phyloP scores from a whole-genome alignment of 495 filamentous ascomycete genomes.

The Hypoxylon lenormandii region DNA sequence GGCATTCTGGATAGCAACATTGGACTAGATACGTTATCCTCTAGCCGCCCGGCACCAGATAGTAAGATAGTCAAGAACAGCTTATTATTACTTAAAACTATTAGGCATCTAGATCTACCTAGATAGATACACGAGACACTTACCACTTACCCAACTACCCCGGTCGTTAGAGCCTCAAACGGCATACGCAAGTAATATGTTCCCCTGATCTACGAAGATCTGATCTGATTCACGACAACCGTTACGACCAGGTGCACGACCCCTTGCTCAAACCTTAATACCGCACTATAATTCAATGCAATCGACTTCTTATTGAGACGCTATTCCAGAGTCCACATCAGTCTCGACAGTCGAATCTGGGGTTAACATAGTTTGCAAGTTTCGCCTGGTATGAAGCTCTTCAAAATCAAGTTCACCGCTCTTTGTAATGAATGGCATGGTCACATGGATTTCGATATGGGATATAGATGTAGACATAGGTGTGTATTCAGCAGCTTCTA shows the following conservation, averaged over 20 bases:
- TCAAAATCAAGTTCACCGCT: constrained; percentile 10
- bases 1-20: no score
- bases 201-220: constrained; percentile 6
- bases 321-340: neutral
- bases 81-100: no score
- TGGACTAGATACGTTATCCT: no score
- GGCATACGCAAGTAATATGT: neutral
- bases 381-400: constrained; percentile 13
- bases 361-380: neutral
- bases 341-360: constrained; percentile 12
- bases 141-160: neutral
- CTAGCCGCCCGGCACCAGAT: no score
- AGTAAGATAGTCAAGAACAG: no score
- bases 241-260: constrained; percentile 33
- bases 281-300: constrained; percentile 25
- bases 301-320: constrained; percentile 3
- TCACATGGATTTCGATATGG: no score
- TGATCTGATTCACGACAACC: constrained; percentile 31
- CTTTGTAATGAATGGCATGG: neutral
- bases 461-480: no score
- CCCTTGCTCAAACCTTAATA: constrained; percentile 36
- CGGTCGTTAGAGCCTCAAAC: constrained; percentile 18
- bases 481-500: no score
- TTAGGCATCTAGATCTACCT: no score
- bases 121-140: neutral